Conservation (phyloP, 768 basidiomycete species). For the Suillus americanus region DNA sequence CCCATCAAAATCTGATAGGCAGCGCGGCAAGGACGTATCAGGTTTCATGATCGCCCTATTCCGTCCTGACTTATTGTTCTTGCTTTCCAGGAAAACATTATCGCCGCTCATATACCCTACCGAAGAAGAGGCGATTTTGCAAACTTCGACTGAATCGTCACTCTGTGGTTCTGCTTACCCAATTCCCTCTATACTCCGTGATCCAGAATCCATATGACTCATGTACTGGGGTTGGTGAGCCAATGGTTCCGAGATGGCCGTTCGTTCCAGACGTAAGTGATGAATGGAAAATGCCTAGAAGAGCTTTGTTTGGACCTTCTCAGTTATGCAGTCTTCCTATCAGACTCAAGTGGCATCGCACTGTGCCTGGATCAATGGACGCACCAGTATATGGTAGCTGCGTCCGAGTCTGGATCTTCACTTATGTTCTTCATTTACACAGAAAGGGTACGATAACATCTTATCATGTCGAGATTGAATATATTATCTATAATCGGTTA, state of each 20-base stretch:
- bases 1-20: background rate
- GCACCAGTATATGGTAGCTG: background rate
- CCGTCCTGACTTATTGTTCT: conserved; percentile 1
- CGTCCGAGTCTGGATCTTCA: background rate
- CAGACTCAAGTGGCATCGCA: background rate
- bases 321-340: background rate
- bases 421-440: background rate
- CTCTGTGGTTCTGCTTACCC: background rate
- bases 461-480: conserved; percentile 1
- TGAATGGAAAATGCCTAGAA: background rate
- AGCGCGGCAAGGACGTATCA: background rate
- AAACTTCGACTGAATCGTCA: no score
- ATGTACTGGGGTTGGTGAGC: background rate
- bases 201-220: background rate
- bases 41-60: background rate
- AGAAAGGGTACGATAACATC: background rate
- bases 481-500: background rate
- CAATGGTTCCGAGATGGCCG: background rate
- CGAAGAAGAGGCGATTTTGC: background rate
- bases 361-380: background rate
- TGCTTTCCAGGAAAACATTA: background rate
- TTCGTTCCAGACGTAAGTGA: background rate
- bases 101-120: background rate
- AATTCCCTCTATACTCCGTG: background rate
- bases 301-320: background rate